These are phyloP conservation scores for Eucalyptus paniculata DNA, from an alignment of 345 rosid genomes.

Conservation along the genomic window DNA sequence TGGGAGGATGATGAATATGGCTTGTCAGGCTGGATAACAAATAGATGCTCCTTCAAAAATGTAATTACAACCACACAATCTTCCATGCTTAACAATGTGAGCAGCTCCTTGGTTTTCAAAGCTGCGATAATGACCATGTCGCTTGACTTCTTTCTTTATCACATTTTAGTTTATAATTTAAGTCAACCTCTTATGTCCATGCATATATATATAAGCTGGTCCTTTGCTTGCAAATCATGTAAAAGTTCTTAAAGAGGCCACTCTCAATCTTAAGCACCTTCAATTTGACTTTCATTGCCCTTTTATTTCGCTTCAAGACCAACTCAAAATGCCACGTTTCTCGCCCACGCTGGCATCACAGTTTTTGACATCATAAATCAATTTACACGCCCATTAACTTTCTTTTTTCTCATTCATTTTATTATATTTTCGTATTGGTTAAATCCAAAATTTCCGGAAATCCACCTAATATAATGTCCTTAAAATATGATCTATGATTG, in stretches of 20 bases:
- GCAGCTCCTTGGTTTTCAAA: not conserved
- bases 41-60: not conserved
- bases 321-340: not conserved
- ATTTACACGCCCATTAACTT: not conserved
- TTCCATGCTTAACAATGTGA: not conserved
- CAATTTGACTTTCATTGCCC: too few relatives aligned
- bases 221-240: not conserved
- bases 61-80: not conserved
- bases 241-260: not conserved
- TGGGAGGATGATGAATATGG: not conserved
- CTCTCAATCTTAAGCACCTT: not conserved
- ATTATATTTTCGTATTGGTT: rapidly evolving
- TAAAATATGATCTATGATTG: rapidly evolving
- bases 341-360: rapidly evolving
- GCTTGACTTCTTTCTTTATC: too few relatives aligned
- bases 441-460: too few relatives aligned
- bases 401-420: too few relatives aligned
- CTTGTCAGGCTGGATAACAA: not conserved
- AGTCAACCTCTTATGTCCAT: not conserved
- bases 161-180: not conserved
- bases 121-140: not conserved
- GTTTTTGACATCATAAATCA: not conserved
- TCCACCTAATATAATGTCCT: too few relatives aligned
- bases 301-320: not conserved
- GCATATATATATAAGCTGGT: not conserved